Evolutionary conservation across 306 rosid species (phyloP).

Genomic region (Rosa lucieae): DNA sequence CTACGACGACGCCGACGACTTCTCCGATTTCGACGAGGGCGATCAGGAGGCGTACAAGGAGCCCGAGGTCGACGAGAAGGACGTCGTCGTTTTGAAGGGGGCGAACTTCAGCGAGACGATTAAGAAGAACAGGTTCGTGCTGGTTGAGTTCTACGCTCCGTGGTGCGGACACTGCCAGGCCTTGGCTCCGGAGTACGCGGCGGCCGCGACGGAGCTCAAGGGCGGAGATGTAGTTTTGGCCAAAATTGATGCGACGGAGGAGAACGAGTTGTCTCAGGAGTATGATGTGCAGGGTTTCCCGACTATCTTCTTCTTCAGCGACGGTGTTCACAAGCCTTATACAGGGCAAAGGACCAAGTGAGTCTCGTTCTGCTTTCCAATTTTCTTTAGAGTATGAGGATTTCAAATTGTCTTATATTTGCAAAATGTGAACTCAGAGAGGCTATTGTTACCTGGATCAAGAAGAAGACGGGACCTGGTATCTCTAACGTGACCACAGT

Average conservation of each 20-base stretch:
- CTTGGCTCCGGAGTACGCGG: conserved; percentile 83
- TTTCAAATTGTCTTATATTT: not conserved
- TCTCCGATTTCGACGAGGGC: conserved; percentile 53
- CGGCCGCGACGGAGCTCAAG: conserved; percentile 90
- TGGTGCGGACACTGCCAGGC: conserved; percentile 99
- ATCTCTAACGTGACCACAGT: conserved; percentile 67
- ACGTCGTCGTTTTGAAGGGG: conserved; percentile 84
- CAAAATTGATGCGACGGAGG: conserved; percentile 87
- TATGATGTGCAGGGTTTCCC: conserved; percentile 91
- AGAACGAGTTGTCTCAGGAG: conserved; percentile 72
- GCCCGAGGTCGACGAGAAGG: conserved; percentile 80
- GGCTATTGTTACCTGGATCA: conserved; percentile 85
- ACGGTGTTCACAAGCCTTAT: conserved; percentile 77
- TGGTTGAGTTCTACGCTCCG: conserved; percentile 98
- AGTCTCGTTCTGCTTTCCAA: conserved; percentile 12
- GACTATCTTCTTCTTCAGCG: conserved; percentile 65
- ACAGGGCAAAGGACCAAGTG: conserved; percentile 82
- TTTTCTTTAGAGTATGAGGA: not conserved
- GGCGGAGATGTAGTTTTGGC: conserved; percentile 67
- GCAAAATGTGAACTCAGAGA: conserved; percentile 42
- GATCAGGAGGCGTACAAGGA: conserved; percentile 42
- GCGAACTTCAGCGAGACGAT: conserved; percentile 65
- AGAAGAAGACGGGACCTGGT: conserved; percentile 96
- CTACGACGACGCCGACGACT: conserved; percentile 52
- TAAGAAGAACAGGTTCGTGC: conserved; percentile 57